Conservation (phyloP, 2,329 filamentous ascomycete species). For the Aspergillus quadrilineatus region DNA sequence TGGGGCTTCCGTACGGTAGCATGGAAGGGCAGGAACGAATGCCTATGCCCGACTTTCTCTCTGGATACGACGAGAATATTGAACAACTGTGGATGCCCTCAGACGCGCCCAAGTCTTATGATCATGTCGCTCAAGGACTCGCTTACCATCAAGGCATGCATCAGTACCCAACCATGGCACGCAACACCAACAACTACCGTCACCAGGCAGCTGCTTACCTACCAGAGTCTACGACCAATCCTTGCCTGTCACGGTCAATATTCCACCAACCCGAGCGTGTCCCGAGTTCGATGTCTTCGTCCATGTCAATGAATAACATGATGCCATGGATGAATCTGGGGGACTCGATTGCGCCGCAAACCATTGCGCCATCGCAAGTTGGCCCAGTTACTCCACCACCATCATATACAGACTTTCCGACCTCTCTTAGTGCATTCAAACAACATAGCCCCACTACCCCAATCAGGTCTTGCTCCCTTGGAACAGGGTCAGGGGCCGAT, state of each 20-base stretch:
- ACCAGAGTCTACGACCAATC: constrained; percentile 40
- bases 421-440: constrained; percentile 35
- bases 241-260: constrained; percentile 40
- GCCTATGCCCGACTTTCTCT: constrained; percentile 36
- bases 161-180: constrained; percentile 37
- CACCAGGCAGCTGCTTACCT: constrained; percentile 33
- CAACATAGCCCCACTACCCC: constrained; percentile 39
- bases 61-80: constrained; percentile 39
- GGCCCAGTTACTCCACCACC: constrained; percentile 38
- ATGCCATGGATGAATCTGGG: constrained; percentile 35
- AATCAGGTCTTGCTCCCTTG: constrained; percentile 36
- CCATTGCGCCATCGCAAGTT: constrained; percentile 38
- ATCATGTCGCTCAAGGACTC: constrained; percentile 28
- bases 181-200: constrained; percentile 31
- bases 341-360: constrained; percentile 37
- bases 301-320: constrained; percentile 40
- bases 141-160: constrained; percentile 36
- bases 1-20: constrained; percentile 33
- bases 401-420: constrained; percentile 39
- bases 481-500: constrained; percentile 35
- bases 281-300: constrained; percentile 34
- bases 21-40: constrained; percentile 37
- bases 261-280: constrained; percentile 39
- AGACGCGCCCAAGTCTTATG: constrained; percentile 38
- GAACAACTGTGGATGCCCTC: constrained; percentile 41